A percentile compares a stretch with the other conserved stretches of the same genome.
These are phyloP conservation scores for Mikania micrantha DNA, from an alignment of 129 eudicot genomes.

Conservation along the genomic window DNA sequence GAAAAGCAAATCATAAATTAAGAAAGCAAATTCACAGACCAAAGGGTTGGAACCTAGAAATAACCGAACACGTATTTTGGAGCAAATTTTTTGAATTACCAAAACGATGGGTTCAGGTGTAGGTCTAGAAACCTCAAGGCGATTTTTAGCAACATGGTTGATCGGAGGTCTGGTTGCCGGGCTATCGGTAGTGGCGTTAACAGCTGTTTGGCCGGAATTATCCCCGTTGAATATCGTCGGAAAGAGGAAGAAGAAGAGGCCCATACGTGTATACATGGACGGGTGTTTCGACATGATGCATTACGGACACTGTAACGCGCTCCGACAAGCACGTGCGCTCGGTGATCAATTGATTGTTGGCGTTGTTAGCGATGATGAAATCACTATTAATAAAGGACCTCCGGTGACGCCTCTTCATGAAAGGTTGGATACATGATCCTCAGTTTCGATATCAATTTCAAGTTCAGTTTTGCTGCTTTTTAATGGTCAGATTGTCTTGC, in stretches of 20 bases:
- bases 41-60: background rate
- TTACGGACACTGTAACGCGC: constrained; percentile 97
- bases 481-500: background rate
- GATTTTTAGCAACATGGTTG: constrained; percentile 52
- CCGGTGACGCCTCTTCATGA: constrained; percentile 96
- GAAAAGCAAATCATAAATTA: background rate
- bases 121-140: constrained; percentile 33
- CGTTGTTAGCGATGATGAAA: constrained; percentile 89
- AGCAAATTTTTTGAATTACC: background rate
- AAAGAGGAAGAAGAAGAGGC: constrained; percentile 64
- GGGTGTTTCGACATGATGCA: constrained; percentile 99
- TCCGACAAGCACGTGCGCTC: constrained; percentile 93
- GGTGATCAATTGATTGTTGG: constrained; percentile 99
- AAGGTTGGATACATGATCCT: constrained; percentile 32
- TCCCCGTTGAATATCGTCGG: constrained; percentile 22
- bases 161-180: constrained; percentile 65
- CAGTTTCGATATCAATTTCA: background rate
- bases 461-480: background rate
- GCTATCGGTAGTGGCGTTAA: constrained; percentile 40
- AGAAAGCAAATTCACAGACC: background rate
- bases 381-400: constrained; percentile 77
- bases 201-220: constrained; percentile 30
- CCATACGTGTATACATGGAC: constrained; percentile 95
- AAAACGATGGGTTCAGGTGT: constrained; percentile 22
- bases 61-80: background rate